A percentile compares a stretch with the other conserved stretches of the same genome.
Evolutionary conservation across 1,284 basidiomycete genomes (phyloP).

Genomic region (Sphagnurus paluster): DNA sequence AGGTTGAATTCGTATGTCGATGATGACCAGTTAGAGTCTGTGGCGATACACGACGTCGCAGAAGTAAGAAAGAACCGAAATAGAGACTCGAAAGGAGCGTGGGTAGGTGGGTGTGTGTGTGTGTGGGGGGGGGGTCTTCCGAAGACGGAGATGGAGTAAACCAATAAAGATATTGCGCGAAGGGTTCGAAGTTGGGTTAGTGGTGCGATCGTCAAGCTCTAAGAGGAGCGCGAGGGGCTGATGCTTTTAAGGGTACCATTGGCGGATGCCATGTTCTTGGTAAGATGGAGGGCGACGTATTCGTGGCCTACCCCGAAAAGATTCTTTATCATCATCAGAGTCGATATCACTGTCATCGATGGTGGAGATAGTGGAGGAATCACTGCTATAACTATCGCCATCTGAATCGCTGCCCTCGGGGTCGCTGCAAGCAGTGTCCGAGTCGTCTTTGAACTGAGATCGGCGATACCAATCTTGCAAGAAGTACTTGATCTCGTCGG

Average conservation of each 20-base stretch:
- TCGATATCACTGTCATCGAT: constrained; percentile 31
- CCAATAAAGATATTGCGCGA: constrained; percentile 24
- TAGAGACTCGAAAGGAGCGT: constrained; percentile 26
- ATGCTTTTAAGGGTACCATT: constrained; percentile 8
- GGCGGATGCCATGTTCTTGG: constrained; percentile 24
- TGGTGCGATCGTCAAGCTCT: constrained; percentile 1
- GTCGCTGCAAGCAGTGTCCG: constrained; percentile 33
- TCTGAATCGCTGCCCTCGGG: constrained; percentile 27
- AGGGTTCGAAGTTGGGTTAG: constrained; percentile 13
- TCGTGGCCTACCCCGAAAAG: constrained; percentile 30
- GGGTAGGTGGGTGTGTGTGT: constrained; percentile 10
- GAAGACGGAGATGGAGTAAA: constrained; percentile 6
- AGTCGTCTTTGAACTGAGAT: constrained; percentile 33
- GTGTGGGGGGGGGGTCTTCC: too few relatives aligned
- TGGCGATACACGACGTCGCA: not conserved
- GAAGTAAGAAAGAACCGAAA: too few relatives aligned
- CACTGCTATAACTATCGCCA: constrained; percentile 28
- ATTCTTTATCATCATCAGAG: constrained; percentile 31
- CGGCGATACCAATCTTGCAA: constrained; percentile 64
- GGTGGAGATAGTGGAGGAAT: constrained; percentile 29
- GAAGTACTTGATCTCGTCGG: constrained; percentile 66
- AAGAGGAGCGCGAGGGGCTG: constrained; percentile 11
- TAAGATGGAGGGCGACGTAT: constrained; percentile 33
- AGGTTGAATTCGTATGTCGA: not conserved
- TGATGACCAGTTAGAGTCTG: not conserved